Conservation (phyloP, 2,329 filamentous ascomycete genomes). For the Diaporthe citrichinensis region DNA sequence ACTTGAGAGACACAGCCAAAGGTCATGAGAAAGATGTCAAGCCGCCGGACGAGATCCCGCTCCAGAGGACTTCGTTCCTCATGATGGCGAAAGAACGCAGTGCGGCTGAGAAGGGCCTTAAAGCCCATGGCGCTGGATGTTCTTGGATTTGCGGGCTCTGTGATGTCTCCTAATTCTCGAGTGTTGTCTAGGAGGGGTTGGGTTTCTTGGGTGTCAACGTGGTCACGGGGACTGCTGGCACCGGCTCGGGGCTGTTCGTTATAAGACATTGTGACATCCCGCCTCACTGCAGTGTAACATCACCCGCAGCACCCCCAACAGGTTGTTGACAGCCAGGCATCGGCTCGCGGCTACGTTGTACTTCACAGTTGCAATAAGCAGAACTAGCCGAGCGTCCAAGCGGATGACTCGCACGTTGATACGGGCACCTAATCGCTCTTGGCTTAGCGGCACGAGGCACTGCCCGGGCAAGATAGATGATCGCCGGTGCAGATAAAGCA, state of each 20-base stretch:
- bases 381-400: neutral
- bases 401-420: constrained; percentile 1
- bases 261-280: constrained; percentile 34
- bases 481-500: constrained; percentile 15
- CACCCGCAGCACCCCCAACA: neutral
- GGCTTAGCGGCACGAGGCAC: neutral
- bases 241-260: constrained; percentile 9
- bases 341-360: neutral
- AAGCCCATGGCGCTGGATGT: constrained; percentile 28
- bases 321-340: neutral
- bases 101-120: constrained; percentile 12
- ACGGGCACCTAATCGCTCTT: neutral
- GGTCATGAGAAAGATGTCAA: constrained; percentile 54
- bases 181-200: constrained; percentile 16
- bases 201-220: constrained; percentile 19
- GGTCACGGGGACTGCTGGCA: constrained; percentile 4
- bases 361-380: neutral
- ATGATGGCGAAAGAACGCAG: constrained; percentile 35
- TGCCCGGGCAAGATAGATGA: constrained; percentile 20
- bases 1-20: constrained; percentile 54
- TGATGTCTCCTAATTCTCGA: neutral
- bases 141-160: neutral
- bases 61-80: constrained; percentile 49
- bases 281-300: constrained; percentile 22
- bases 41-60: constrained; percentile 49